Evolutionary conservation across 2,329 filamentous ascomycete genomes (phyloP).

Genomic region (Aspergillus aculeatus): DNA sequence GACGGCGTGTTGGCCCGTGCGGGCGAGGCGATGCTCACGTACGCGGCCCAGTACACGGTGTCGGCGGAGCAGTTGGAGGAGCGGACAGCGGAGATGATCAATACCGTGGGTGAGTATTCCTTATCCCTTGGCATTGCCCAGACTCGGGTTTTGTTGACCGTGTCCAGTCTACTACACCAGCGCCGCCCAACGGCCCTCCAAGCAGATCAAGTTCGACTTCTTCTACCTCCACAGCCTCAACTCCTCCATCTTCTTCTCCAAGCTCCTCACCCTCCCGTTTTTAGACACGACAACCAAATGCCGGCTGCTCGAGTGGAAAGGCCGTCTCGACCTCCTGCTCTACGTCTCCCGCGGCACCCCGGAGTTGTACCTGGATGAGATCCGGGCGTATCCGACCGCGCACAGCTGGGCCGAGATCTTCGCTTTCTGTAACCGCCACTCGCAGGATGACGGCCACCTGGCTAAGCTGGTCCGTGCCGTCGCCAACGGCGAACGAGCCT

Average conservation of each 20-base stretch:
- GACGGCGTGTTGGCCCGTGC: constrained; percentile 68
- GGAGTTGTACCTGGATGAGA: constrained; percentile 57
- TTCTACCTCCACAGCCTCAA: constrained; percentile 79
- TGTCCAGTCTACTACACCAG: constrained; percentile 53
- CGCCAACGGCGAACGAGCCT: constrained; percentile 60
- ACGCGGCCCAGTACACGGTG: constrained; percentile 61
- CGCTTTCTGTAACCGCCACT: constrained; percentile 45
- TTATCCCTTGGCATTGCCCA: too few species aligned
- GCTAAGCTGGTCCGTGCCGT: constrained; percentile 73
- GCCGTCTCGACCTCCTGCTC: constrained; percentile 68
- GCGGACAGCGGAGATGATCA: constrained; percentile 67
- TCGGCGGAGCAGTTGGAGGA: constrained; percentile 56
- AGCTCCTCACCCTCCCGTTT: constrained; percentile 60
- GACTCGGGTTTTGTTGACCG: background rate
- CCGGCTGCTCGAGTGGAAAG: constrained; percentile 79
- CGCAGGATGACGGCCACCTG: constrained; percentile 75
- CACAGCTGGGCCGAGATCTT: constrained; percentile 49
- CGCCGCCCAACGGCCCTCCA: constrained; percentile 63
- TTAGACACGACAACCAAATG: constrained; percentile 64
- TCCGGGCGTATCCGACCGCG: constrained; percentile 60
- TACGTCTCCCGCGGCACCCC: constrained; percentile 70
- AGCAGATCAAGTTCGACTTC: constrained; percentile 76
- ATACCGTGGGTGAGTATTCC: constrained; percentile 52
- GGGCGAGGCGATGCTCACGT: constrained; percentile 60
- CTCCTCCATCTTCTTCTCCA: constrained; percentile 68